Conservation (phyloP, 345 rosid genomes). For the Linum trigynum region DNA sequence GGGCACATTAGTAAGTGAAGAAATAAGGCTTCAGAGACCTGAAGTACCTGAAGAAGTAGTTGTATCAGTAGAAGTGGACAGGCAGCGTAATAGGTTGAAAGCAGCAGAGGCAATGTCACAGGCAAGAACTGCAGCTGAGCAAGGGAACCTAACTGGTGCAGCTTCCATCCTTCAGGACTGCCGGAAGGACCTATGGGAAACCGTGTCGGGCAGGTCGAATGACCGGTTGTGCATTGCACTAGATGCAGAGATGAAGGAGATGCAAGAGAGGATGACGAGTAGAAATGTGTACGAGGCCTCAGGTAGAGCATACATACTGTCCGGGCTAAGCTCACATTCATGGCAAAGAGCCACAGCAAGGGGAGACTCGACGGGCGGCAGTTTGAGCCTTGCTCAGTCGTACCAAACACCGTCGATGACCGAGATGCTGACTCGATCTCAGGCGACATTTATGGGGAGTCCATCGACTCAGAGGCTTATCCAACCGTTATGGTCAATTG, state of each 20-base stretch:
- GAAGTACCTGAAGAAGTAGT: neutral
- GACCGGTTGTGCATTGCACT: constrained; percentile 71
- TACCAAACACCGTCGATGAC: constrained; percentile 92
- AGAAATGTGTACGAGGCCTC: constrained; percentile 88
- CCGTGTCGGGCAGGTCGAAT: constrained; percentile 51
- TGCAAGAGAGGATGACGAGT: constrained; percentile 95
- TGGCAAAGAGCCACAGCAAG: constrained; percentile 99
- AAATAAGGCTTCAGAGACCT: neutral
- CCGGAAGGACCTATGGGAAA: constrained; percentile 43
- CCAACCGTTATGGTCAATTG: constrained; percentile 48
- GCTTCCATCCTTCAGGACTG: constrained; percentile 57
- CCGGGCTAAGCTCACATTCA: constrained; percentile 95
- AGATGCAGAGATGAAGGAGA: constrained; percentile 88
- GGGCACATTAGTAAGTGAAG: neutral
- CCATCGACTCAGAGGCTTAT: constrained; percentile 50
- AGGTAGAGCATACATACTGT: constrained; percentile 88
- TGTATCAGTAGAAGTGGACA: neutral
- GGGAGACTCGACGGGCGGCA: constrained; percentile 71
- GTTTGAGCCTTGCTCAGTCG: constrained; percentile 69
- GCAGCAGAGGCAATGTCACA: constrained; percentile 39
- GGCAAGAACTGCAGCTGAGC: constrained; percentile 76
- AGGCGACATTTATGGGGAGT: constrained; percentile 39
- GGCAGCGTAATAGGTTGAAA: constrained; percentile 2
- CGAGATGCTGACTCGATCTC: constrained; percentile 86
- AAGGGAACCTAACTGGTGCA: constrained; percentile 64